Base-by-base conservation (phyloP, 73 alveolate species). In the Paramecium sonneborni region DNA sequence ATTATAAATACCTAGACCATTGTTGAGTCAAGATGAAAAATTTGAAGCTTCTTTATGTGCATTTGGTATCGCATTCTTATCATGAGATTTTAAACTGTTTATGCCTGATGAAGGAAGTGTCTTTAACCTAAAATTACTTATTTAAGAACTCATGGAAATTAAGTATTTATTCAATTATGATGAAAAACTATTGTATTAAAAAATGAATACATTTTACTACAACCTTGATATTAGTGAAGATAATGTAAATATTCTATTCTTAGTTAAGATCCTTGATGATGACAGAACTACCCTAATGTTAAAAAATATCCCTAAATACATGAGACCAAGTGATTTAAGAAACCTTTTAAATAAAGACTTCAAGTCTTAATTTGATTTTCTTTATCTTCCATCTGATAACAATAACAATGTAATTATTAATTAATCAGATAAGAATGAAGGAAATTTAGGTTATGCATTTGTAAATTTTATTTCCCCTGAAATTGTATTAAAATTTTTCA, bases 391-490 rank as follows among this genome's bases (percentile, higher is more conserved):
- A 74, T 12, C 56, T 0, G 87, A 74, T 37, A 35, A 74, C 28
- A 74, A 74, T 37, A 35, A 74, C 28, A 74, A 32, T 35, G 57
- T 35, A 32, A 35, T 21, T 74, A 52, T 52, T 1, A 52, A 52
- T 52, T 52, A 52, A 52, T 52, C 68, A 52, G 57, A 32, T 35
- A 14, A 38, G 87, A 35, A 32, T 74, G 67, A 74, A 74, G 84
- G 58, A 30, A 74, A 74, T 74, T 6, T 74, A 32, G 87, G 87
- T 34, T 74, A 74, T 74, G 87, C 87, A 74, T 74, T 74, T 35
- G 87, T 74, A 14, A 74, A 74, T 74, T 74, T 74, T 24, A 74
- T 8, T 14, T 35, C 56, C 35, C 34, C 56, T 32, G 67, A 74
- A 74, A 43, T 38, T 30, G 87, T 74, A 30, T 43, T 74, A 34